Base-by-base conservation (phyloP, 2,329 filamentous ascomycete genomes). In the Aureobasidium subglaciale region DNA sequence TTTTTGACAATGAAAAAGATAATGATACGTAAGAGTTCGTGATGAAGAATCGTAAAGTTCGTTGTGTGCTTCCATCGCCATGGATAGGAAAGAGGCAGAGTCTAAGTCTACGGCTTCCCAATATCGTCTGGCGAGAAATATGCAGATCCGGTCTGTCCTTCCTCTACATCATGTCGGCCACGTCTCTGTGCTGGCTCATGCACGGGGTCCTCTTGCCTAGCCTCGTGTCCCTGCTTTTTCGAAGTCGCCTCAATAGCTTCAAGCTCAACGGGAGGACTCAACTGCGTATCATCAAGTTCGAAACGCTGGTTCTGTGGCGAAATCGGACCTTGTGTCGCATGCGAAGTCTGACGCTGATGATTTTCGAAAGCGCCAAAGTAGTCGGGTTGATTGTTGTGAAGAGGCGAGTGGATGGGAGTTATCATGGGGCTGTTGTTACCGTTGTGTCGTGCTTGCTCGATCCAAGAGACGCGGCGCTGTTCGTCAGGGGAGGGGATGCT, bases 201-300 rank as follows among this genome's bases (percentile, higher is more conserved):
- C 4, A 29, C n/a, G 4, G 37, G 37, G 5, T 27, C 29, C 41
- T 16, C 16, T 20, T 38, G 34, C 30, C 8, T 13, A n/a, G 25
- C 40, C 1, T 6, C 9, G 5, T 50, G 34, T n/a, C 13, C 24
- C 10, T 15, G 10, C 10, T 40, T 22, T n/a, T 50, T 40, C 11
- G 16, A 16, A 2, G 7, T n/a, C 5, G 46, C 34, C 13, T 38
- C 34, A 6, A 30, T 32, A 11, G 49, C 49, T 11, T 53, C 49
- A 16, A 53, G 49, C 27, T 53, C 49, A 11, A 53, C 49, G n/a
- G 37, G 37, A 18, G 49, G 49, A 24, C 49, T 53, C 49, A 37
- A 25, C 6, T 53, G 49, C 49, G 49, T 42, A 18, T 53, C 49
- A 5, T 42, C 49, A 6, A 53, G 15, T 10, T 53, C 49, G 5